Conservation (phyloP, 495 filamentous ascomycete genomes). For the Aspergillus cavernicola region DNA sequence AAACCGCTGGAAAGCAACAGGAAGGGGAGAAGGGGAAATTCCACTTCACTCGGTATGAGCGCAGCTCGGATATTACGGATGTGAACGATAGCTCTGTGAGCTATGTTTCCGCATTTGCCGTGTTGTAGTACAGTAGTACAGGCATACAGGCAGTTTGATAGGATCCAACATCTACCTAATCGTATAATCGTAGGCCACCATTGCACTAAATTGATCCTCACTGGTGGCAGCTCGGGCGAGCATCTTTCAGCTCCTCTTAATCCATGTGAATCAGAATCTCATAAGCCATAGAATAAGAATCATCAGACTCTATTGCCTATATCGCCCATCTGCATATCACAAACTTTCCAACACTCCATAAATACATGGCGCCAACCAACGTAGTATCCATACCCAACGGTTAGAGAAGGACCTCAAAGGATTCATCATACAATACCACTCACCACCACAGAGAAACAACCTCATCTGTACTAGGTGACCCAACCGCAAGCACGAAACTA, state of each 20-base stretch:
- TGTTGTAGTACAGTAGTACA: conserved; percentile 24
- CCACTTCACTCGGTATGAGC: conserved; percentile 85
- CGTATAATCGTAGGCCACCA: neutral
- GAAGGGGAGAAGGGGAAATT: conserved; percentile 57
- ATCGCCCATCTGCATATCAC: neutral
- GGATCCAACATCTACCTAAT: neutral
- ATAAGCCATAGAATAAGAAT: too few relatives aligned
- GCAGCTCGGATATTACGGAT: conserved; percentile 72
- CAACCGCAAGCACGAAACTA: too few relatives aligned
- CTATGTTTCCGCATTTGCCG: conserved; percentile 61
- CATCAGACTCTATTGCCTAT: too few relatives aligned
- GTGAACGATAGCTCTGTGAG: conserved; percentile 85
- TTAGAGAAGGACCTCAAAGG: too few relatives aligned
- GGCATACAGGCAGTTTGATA: neutral
- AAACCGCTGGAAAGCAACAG: conserved; percentile 45
- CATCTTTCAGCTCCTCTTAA: neutral
- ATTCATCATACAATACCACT: too few relatives aligned
- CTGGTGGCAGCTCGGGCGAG: neutral
- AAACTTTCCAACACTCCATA: neutral
- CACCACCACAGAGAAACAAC: too few relatives aligned
- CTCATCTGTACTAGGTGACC: too few relatives aligned
- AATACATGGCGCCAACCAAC: neutral
- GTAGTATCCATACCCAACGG: neutral
- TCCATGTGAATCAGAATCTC: too few relatives aligned
- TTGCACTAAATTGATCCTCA: too few relatives aligned